Evolutionary conservation across 1,284 basidiomycete genomes (phyloP), one percentile per base, ranked within the genome.

Genomic region (Trametes pubescens): DNA sequence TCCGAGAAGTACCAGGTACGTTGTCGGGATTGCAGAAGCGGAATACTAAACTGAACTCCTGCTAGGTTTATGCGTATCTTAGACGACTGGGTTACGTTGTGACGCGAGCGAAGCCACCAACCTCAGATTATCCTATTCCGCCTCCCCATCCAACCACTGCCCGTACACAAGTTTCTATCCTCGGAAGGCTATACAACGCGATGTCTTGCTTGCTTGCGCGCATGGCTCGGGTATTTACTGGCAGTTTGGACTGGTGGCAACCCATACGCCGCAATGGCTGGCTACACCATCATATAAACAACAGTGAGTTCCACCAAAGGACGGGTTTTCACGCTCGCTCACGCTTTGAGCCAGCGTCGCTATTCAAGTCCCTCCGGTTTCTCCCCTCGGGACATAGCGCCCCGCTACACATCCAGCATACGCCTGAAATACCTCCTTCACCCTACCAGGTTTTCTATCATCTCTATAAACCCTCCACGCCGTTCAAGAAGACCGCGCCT

Each of bases 51-150:
- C 24, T 11, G 9, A 16, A 21, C 43, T 29, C 34, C 11, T 57
- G 56, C 24, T 14, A 97, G 95, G 93, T 97, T 18, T 99, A 94
- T 73, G 87, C 96, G 0, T 96, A 97, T 75, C 83, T 99, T 26
- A 95, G 92, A 73, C 88, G 97, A 11, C 81, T 99, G 29, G 97
- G 97, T 11, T 99, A 98, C 77, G 86, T 90, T 3, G 88, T 99
- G 7, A 94, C 89, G 52, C 85, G 96, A 22, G 81, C 91, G 0
- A 79, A 82, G 5, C 82, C 90, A 11, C 91, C 90, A 6, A 83
- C 82, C 7, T 66, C 81, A 0, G 82, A 82, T 40, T 92, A 93
- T 68, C 89, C 89, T 3, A 69, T 73, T 9, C 81, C 89, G 43
- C 78, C 82, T 2, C 78, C 81, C 13, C 73, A 73, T 62, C 18